Conservation (phyloP, 2,329 filamentous ascomycete species). For the Penicillium sp. region DNA sequence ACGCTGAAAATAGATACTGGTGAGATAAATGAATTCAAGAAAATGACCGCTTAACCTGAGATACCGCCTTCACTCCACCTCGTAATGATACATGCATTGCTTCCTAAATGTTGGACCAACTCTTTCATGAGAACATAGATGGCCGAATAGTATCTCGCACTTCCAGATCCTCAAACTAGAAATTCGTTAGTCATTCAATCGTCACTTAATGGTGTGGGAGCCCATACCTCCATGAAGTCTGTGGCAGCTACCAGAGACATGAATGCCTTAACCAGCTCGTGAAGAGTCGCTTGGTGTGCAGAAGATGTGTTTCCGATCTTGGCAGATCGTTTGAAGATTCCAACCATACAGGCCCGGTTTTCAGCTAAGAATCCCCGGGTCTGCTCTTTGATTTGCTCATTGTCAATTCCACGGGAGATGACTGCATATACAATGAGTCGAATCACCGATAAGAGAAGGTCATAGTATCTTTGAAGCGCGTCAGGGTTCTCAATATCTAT, state of each 20-base stretch:
- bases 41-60: background rate
- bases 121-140: slow-evolving; percentile 35
- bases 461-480: slow-evolving; percentile 79
- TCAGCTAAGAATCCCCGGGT: slow-evolving; percentile 78
- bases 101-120: background rate
- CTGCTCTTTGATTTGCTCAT: slow-evolving; percentile 70
- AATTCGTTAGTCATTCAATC: slow-evolving; percentile 15
- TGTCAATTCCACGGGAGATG: slow-evolving; percentile 78
- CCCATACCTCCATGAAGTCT: slow-evolving; percentile 78
- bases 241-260: slow-evolving; percentile 81
- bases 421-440: slow-evolving; percentile 81
- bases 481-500: slow-evolving; percentile 69
- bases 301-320: slow-evolving; percentile 63
- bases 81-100: slow-evolving; percentile 22
- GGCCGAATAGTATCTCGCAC: slow-evolving; percentile 31
- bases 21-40: background rate
- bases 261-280: slow-evolving; percentile 80
- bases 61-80: slow-evolving; percentile 19
- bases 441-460: slow-evolving; percentile 75
- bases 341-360: slow-evolving; percentile 80
- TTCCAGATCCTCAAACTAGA: slow-evolving; percentile 46
- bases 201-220: background rate
- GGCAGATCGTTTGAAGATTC: slow-evolving; percentile 85
- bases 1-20: background rate
- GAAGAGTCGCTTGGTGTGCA: slow-evolving; percentile 62